phyloP scores from a whole-genome alignment of 1,284 basidiomycete genomes.

The Meira nashicola region DNA sequence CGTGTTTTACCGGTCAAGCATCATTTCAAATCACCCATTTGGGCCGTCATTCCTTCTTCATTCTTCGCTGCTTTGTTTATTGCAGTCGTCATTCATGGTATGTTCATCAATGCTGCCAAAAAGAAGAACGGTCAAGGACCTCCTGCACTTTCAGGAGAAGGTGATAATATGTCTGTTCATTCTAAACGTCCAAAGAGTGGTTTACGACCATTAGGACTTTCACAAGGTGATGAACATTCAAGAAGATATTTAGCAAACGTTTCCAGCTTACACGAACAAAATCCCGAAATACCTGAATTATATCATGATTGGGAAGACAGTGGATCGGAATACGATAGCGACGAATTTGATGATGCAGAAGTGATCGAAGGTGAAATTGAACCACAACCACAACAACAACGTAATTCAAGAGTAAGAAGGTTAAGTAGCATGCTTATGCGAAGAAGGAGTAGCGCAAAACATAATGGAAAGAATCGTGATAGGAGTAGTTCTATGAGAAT shows the following conservation, averaged over 20 bases:
- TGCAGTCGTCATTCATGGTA: slow-evolving; percentile 32
- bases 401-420: background rate
- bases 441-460: background rate
- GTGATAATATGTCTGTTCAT: background rate
- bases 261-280: background rate
- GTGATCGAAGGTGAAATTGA: background rate
- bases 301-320: slow-evolving; percentile 3
- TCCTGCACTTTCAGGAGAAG: background rate
- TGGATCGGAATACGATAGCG: background rate
- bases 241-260: background rate
- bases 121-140: background rate
- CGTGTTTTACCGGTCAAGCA: slow-evolving; percentile 12
- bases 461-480: background rate
- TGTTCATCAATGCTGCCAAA: background rate
- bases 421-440: background rate
- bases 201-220: background rate
- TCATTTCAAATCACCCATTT: slow-evolving; percentile 22
- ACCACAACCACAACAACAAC: background rate
- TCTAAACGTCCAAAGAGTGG: background rate
- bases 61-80: slow-evolving; percentile 29
- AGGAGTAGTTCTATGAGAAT: background rate
- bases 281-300: background rate
- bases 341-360: slow-evolving; percentile 2
- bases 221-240: background rate
- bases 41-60: slow-evolving; percentile 24